phyloP scores from a whole-genome alignment of 306 rosid species.

The Hippophae gyantsensis region DNA sequence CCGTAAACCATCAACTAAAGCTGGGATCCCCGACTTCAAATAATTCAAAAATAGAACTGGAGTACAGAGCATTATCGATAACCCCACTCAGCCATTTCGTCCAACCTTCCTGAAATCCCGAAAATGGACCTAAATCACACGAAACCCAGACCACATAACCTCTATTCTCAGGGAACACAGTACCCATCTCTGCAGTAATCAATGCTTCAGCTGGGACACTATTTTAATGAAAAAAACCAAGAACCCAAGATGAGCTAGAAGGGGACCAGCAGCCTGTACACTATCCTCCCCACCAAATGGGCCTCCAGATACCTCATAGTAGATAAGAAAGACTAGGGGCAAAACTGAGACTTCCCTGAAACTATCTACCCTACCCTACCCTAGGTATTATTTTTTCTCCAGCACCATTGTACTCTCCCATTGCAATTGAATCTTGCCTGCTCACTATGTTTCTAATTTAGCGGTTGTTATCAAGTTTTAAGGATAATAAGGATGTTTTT shows the following conservation, averaged over 20 bases:
- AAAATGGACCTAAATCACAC: conserved; percentile 73
- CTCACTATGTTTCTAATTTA: conserved; percentile 41
- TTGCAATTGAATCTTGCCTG: conserved; percentile 35
- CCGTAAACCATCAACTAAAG: conserved; percentile 45
- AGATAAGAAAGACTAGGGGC: conserved; percentile 83
- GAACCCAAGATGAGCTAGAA: conserved; percentile 69
- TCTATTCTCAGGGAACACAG: conserved; percentile 90
- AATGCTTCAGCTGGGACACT: conserved; percentile 91
- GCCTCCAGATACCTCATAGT: conserved; percentile 94
- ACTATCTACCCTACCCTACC: conserved; percentile 27
- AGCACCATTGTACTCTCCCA: conserved; percentile 38
- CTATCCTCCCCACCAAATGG: conserved; percentile 88
- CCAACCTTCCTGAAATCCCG: conserved; percentile 98
- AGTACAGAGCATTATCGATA: conserved; percentile 74
- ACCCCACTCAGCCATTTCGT: conserved; percentile 96
- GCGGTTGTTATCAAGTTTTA: conserved; percentile 22
- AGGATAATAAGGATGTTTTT: not conserved
- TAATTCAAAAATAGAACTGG: conserved; percentile 84
- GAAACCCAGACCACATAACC: conserved; percentile 96
- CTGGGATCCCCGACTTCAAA: conserved; percentile 63
- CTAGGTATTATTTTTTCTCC: conserved; percentile 38
- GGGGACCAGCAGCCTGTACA: conserved; percentile 86
- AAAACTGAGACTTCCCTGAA: conserved; percentile 53
- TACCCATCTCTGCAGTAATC: conserved; percentile 88
- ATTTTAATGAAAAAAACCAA: conserved; percentile 66